Evolutionary conservation across 2,329 filamentous ascomycete genomes (phyloP).

Genomic region (Trichoderma guizhouense): DNA sequence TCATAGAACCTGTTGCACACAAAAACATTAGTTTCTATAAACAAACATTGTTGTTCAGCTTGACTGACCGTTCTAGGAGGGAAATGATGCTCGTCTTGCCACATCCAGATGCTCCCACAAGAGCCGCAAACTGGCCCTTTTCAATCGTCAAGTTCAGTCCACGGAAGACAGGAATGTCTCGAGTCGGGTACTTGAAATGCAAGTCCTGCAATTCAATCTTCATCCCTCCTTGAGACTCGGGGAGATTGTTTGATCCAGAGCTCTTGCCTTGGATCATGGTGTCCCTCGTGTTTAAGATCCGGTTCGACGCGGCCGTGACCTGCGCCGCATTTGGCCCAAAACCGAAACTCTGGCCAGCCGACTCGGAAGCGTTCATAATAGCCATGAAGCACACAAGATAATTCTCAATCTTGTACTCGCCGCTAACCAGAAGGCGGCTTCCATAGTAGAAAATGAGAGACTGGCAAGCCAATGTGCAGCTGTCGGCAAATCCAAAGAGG

Average conservation of each 20-base stretch:
- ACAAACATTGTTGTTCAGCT: neutral
- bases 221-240: constrained; percentile 47
- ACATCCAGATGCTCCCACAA: constrained; percentile 68
- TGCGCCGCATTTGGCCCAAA: constrained; percentile 64
- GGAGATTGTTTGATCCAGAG: constrained; percentile 35
- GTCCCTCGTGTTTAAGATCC: constrained; percentile 53
- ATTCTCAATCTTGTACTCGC: constrained; percentile 44
- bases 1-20: constrained; percentile 62
- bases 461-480: constrained; percentile 59
- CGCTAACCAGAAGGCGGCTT: constrained; percentile 52
- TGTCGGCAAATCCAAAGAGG: constrained; percentile 68
- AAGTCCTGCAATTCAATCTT: constrained; percentile 55
- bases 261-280: constrained; percentile 37
- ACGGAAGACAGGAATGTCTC: constrained; percentile 55
- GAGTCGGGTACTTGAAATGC: constrained; percentile 59
- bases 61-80: constrained; percentile 49
- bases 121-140: constrained; percentile 66
- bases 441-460: constrained; percentile 67
- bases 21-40: neutral
- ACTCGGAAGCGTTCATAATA: constrained; percentile 64
- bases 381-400: constrained; percentile 63
- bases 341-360: constrained; percentile 63
- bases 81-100: constrained; percentile 71
- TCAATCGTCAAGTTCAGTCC: constrained; percentile 62
- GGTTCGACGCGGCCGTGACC: constrained; percentile 56